Percentiles rank a stretch among this genome's conserved stretches.
Evolutionary conservation across 208 protist genomes (phyloP).

Genomic region (Angomonas deanei): DNA sequence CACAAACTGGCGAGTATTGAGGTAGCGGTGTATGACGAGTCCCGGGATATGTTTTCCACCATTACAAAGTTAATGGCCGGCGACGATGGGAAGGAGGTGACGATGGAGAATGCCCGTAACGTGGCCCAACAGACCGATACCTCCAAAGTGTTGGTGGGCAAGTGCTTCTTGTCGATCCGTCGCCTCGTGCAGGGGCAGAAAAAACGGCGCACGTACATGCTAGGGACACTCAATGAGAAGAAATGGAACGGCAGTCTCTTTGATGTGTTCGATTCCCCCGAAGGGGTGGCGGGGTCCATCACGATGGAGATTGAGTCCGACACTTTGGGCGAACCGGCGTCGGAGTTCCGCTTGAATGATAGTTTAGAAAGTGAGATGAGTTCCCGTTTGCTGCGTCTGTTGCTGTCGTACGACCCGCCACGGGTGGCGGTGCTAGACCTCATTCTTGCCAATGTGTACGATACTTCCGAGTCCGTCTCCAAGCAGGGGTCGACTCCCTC

Average conservation of each 20-base stretch:
- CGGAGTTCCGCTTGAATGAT: constrained; percentile 24
- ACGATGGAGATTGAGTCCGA: constrained; percentile 65
- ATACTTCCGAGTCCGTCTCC: constrained; percentile 17
- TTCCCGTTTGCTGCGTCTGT: constrained; percentile 48
- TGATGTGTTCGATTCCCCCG: constrained; percentile 14
- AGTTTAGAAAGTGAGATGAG: constrained; percentile 30
- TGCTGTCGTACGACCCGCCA: constrained; percentile 41
- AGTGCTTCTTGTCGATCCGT: constrained; percentile 60
- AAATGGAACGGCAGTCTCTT: constrained; percentile 6
- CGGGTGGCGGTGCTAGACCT: constrained; percentile 62
- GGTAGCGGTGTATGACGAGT: constrained; percentile 34
- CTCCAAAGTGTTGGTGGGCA: constrained; percentile 37
- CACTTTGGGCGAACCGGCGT: constrained; percentile 29
- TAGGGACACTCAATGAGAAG: neutral
- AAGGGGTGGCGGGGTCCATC: constrained; percentile 57
- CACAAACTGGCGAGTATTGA: constrained; percentile 72
- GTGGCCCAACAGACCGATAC: neutral
- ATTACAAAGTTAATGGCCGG: neutral
- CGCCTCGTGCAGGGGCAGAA: constrained; percentile 44
- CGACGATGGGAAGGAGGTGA: neutral
- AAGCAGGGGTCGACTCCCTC: neutral
- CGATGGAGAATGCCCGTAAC: neutral
- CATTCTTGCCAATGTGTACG: constrained; percentile 52
- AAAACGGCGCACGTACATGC: constrained; percentile 30
- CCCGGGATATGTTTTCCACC: neutral